Percentiles rank a stretch among this genome's conserved stretches.
These are phyloP conservation scores for Starmerella geochares DNA, from an alignment of 805 yeast species.

Conservation along the genomic window DNA sequence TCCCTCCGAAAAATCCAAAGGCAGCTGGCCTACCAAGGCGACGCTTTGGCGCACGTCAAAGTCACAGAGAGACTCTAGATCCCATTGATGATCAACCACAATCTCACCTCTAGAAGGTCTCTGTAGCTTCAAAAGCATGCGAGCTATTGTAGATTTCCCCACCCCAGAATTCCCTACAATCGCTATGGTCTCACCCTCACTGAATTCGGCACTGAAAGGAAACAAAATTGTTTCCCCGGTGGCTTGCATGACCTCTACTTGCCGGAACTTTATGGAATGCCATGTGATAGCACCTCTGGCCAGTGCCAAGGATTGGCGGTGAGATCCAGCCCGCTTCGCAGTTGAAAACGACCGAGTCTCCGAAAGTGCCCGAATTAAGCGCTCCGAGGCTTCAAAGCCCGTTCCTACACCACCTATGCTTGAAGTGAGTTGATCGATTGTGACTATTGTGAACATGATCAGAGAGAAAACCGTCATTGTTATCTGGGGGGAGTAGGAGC, in stretches of 20 bases:
- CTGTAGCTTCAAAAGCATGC: slow-evolving; percentile 48
- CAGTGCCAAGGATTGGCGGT: neutral
- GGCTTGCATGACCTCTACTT: slow-evolving; percentile 17
- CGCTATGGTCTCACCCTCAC: slow-evolving; percentile 46
- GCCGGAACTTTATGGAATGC: slow-evolving; percentile 12
- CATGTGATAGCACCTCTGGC: slow-evolving; percentile 6
- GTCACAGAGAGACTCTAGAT: slow-evolving; percentile 40
- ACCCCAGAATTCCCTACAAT: slow-evolving; percentile 80
- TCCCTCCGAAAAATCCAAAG: slow-evolving; percentile 57
- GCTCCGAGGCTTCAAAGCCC: slow-evolving; percentile 42
- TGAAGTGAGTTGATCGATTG: slow-evolving; percentile 48
- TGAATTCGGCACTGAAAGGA: slow-evolving; percentile 38
- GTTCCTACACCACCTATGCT: slow-evolving; percentile 71
- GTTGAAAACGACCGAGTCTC: neutral
- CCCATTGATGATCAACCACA: slow-evolving; percentile 37
- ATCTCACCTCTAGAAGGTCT: slow-evolving; percentile 35
- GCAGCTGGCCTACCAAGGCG: slow-evolving; percentile 66
- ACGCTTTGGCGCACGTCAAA: slow-evolving; percentile 44
- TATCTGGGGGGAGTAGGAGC: slow-evolving; percentile 46
- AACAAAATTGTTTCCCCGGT: slow-evolving; percentile 23
- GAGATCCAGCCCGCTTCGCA: neutral
- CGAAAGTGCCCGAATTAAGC: slow-evolving; percentile 16
- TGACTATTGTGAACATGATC: slow-evolving; percentile 60
- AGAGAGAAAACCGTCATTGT: slow-evolving; percentile 62
- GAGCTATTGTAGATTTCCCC: slow-evolving; percentile 75